A percentile compares a stretch with the other conserved stretches of the same genome.
phyloP scores from a whole-genome alignment of 129 eudicot species.

The Tanacetum coccineum region DNA sequence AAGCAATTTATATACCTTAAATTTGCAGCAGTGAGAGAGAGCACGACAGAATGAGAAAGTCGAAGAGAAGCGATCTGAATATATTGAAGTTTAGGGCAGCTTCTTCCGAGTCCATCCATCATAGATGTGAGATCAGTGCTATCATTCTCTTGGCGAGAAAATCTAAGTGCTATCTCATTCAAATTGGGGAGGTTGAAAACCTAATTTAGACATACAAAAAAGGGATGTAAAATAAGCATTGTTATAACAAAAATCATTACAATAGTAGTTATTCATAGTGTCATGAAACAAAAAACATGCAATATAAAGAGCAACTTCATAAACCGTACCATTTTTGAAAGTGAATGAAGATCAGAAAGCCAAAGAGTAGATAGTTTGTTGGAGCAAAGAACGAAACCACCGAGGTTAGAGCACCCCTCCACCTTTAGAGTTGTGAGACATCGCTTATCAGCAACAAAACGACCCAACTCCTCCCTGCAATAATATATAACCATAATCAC shows the following conservation, averaged over 20 bases:
- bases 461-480: conserved; percentile 88
- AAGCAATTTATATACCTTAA: conserved; percentile 49
- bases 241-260: not conserved
- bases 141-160: conserved; percentile 79
- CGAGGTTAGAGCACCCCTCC: conserved; percentile 88
- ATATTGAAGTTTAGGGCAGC: conserved; percentile 69
- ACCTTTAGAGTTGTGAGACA: conserved; percentile 77
- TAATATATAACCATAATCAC: not conserved
- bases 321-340: conserved; percentile 66
- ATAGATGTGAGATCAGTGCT: conserved; percentile 62
- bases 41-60: conserved; percentile 78
- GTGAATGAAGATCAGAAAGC: conserved; percentile 91
- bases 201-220: conserved; percentile 28
- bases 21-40: conserved; percentile 83
- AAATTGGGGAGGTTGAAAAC: conserved; percentile 84
- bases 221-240: conserved; percentile 13
- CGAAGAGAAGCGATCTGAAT: conserved; percentile 74
- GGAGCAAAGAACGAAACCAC: conserved; percentile 62
- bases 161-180: conserved; percentile 72
- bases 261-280: not conserved
- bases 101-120: conserved; percentile 74
- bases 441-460: conserved; percentile 79
- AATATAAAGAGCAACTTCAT: not conserved
- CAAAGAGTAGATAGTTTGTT: conserved; percentile 70
- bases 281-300: not conserved